A percentile compares a stretch with the other conserved stretches of the same genome.
Evolutionary conservation across 257 asterid species (phyloP).

Genomic region (Penstemon newberryi): DNA sequence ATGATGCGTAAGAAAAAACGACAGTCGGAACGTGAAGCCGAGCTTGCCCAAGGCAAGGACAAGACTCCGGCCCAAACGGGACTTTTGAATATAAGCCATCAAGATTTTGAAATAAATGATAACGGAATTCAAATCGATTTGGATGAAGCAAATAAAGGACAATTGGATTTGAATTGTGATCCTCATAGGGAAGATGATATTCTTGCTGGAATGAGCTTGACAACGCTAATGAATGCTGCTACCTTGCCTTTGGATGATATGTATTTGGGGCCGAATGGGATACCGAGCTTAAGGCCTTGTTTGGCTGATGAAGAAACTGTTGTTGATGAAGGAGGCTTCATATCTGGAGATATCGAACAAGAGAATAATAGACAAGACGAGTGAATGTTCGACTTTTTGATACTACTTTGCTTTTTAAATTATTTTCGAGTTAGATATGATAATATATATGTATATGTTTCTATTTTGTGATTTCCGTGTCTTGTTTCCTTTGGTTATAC

Average conservation of each 20-base stretch:
- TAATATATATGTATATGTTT: background rate
- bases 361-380: background rate
- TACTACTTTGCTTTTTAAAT: no score
- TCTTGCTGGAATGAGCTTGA: conserved; percentile 53
- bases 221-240: conserved; percentile 43
- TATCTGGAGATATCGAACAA: background rate
- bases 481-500: background rate
- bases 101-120: conserved; percentile 30
- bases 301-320: background rate
- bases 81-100: conserved; percentile 39
- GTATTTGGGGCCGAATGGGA: conserved; percentile 18
- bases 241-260: conserved; percentile 38
- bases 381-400: no score
- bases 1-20: conserved; percentile 85
- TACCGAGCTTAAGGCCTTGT: background rate
- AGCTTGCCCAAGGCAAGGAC: conserved; percentile 51
- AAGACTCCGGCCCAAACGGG: conserved; percentile 12
- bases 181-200: conserved; percentile 75
- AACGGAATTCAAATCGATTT: conserved; percentile 33
- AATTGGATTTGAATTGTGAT: conserved; percentile 43
- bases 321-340: background rate
- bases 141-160: conserved; percentile 37
- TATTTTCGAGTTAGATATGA: no score
- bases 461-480: background rate
- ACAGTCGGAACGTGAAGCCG: conserved; percentile 74